Percentiles rank a stretch among this genome's conserved stretches.
These are phyloP conservation scores for Akanthomyces dipterigenus DNA, from an alignment of 2,329 filamentous ascomycete genomes.

Conservation along the genomic window DNA sequence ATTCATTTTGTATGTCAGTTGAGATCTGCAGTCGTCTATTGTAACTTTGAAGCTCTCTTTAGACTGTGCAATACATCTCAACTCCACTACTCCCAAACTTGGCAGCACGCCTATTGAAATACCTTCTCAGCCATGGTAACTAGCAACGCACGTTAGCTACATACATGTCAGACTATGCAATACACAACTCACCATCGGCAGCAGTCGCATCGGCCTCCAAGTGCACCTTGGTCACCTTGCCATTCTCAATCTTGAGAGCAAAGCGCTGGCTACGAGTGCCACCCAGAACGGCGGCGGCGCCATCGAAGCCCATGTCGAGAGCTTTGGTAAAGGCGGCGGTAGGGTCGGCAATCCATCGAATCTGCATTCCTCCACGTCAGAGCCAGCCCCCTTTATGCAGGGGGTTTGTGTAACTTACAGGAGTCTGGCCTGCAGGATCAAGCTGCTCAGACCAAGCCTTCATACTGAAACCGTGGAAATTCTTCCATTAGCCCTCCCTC, in stretches of 20 bases:
- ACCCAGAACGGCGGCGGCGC: slow-evolving; percentile 66
- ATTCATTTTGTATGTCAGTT: neutral
- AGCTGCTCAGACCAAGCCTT: slow-evolving; percentile 80
- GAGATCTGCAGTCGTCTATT: neutral
- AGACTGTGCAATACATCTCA: neutral
- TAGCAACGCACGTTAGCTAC: slow-evolving; percentile 16
- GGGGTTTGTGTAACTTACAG: slow-evolving; percentile 48
- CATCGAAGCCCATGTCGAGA: slow-evolving; percentile 78
- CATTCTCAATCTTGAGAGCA: slow-evolving; percentile 73
- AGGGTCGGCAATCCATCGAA: slow-evolving; percentile 85
- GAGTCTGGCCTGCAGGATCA: slow-evolving; percentile 67
- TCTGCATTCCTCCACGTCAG: slow-evolving; percentile 39
- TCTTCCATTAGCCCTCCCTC: neutral
- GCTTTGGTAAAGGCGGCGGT: slow-evolving; percentile 73
- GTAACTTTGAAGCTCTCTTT: too few species aligned
- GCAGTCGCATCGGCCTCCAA: slow-evolving; percentile 88
- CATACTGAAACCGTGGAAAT: slow-evolving; percentile 49
- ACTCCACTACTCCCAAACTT: neutral
- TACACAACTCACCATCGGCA: slow-evolving; percentile 53
- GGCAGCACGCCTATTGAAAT: slow-evolving; percentile 25
- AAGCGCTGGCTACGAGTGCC: slow-evolving; percentile 81
- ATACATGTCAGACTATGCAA: neutral
- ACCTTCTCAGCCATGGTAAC: slow-evolving; percentile 48
- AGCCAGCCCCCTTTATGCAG: neutral
- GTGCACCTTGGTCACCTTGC: slow-evolving; percentile 73